Conservation (phyloP, 2,329 filamentous ascomycete genomes). For the Aspergillus aculeatinus region DNA sequence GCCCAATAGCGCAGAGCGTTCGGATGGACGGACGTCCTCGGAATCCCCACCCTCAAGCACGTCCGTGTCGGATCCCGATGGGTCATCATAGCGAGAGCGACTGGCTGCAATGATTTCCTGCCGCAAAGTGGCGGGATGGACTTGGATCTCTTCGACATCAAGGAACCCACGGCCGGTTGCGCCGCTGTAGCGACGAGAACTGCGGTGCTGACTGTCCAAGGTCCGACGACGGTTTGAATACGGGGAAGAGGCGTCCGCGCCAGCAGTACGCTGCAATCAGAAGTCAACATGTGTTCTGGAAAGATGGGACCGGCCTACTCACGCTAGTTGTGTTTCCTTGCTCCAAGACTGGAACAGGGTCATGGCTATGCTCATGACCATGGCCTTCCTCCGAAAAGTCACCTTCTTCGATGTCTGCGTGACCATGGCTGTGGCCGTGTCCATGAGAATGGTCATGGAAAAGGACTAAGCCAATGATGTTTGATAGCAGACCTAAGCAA, state of each 20-base stretch:
- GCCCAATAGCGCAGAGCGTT: constrained; percentile 39
- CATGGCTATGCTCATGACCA: constrained; percentile 33
- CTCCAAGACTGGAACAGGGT: constrained; percentile 48
- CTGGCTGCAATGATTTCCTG: constrained; percentile 90
- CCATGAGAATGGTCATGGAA: constrained; percentile 91
- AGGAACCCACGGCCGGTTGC: constrained; percentile 58
- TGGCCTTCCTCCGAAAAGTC: constrained; percentile 50
- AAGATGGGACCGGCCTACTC: not conserved
- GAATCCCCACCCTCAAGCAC: constrained; percentile 51
- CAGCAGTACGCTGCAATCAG: constrained; percentile 25
- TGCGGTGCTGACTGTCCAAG: constrained; percentile 26
- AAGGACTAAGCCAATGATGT: constrained; percentile 82
- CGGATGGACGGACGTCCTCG: constrained; percentile 52
- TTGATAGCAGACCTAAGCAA: constrained; percentile 79
- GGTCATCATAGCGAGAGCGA: constrained; percentile 60
- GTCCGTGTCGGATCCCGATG: constrained; percentile 57
- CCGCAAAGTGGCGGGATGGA: constrained; percentile 85
- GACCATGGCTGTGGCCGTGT: constrained; percentile 62
- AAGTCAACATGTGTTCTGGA: constrained; percentile 3
- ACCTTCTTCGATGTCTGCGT: constrained; percentile 42
- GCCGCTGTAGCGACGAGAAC: constrained; percentile 43
- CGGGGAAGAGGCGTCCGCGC: constrained; percentile 29
- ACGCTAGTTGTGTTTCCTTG: not conserved
- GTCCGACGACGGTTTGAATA: constrained; percentile 32
- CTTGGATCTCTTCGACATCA: constrained; percentile 69